phyloP scores from a whole-genome alignment of 129 eudicot genomes.

The Chrysanthemum lavandulifolium region DNA sequence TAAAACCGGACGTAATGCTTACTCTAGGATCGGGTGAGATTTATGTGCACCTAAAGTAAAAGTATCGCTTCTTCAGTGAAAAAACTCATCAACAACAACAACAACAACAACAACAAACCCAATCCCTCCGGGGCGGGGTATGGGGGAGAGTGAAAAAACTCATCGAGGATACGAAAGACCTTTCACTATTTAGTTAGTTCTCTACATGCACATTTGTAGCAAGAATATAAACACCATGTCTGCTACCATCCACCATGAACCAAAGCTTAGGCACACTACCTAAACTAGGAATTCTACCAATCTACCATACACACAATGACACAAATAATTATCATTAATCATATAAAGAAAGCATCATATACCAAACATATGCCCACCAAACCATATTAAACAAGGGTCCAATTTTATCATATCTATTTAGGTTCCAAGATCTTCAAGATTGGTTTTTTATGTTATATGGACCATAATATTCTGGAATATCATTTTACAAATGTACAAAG shows the following conservation, averaged over 20 bases:
- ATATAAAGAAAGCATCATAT: slow-evolving; percentile 19
- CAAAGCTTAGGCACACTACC: slow-evolving; percentile 14
- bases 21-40: too few species aligned
- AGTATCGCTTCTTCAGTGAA: neutral
- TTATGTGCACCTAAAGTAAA: too few species aligned
- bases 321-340: slow-evolving; percentile 6
- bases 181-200: neutral
- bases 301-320: neutral
- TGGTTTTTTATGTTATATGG: slow-evolving; percentile 5
- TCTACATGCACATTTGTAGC: neutral
- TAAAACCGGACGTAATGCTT: too few species aligned
- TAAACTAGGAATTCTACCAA: neutral
- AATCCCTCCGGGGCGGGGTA: too few species aligned
- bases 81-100: too few species aligned
- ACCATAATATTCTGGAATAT: slow-evolving; percentile 11
- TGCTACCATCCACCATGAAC: neutral
- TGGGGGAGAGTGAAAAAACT: neutral
- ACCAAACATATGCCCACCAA: slow-evolving; percentile 26
- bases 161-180: neutral
- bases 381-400: neutral
- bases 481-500: slow-evolving; percentile 1
- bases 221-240: neutral
- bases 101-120: too few species aligned
- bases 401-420: neutral
- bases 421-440: slow-evolving; percentile 14